Base-by-base conservation (phyloP, 345 rosid species). In the Adansonia digitata region DNA sequence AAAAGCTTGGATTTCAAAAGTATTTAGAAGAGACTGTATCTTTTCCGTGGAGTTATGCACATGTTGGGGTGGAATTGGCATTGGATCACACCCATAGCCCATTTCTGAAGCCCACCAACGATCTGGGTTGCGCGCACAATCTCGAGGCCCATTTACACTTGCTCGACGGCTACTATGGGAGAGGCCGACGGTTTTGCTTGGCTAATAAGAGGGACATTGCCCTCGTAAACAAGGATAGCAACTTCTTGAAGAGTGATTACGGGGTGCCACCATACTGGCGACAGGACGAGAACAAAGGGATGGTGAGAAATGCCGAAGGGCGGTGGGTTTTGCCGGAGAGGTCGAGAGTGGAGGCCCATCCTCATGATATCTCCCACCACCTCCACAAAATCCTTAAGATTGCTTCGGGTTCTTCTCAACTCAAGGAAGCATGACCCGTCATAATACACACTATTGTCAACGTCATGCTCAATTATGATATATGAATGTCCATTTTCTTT, bases 231-330 rank as follows among this genome's bases (percentile, higher is more conserved):
- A 93, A 93, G 81, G 78, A 88, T 48, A 85, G 93, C 56, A 88
- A 86, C 64, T 91, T 89, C 82, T 67, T 91, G 81, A 88, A 77
- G 81, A 77, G 72, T 39, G 88, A 91, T 45, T 88, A 83, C 17
- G 89, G 84, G 0, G 97, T 93, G 71, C 98, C 97, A 5, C 84
- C 92, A 2, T n/a, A 77, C 64, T 93, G 97, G 98, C 82, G 97
- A 74, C 97, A 91, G 68, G 93, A 89, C 69, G 94, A 87, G 85
- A 91, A 93, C 80, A 93, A 93, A 78, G 98, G 97, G 63, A 87
- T 93, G 98, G 93, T 91, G 72, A 87, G 92, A 78, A 74, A 68
- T 39, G 10, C 74, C 0, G 89, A 93, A 3, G 97, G 98, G 7
- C 82, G 82, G 64, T 93, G 98, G 98, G 75, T 86, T 69, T 37